Evolutionary conservation across 78 protist genomes (phyloP).

Genomic region (Capsaspora owczarzaki): DNA sequence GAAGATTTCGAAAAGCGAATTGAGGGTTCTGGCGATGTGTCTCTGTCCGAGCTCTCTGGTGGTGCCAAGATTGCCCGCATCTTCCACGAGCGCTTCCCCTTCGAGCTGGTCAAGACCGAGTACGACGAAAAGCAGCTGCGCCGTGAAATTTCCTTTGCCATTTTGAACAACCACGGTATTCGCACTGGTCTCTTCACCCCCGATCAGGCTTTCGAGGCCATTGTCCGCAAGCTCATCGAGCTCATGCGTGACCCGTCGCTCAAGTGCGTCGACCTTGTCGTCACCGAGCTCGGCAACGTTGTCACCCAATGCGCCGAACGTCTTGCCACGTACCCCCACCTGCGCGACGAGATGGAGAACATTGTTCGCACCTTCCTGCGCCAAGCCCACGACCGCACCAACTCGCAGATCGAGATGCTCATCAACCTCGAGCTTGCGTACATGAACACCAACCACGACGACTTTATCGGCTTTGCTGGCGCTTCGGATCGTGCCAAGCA

Average conservation of each 20-base stretch:
- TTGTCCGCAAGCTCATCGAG: conserved; percentile 67
- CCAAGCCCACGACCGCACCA: conserved; percentile 3
- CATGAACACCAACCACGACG: conserved; percentile 76
- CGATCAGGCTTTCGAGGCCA: conserved; percentile 79
- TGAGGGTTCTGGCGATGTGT: conserved; percentile 8
- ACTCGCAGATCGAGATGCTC: neutral
- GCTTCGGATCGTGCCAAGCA: neutral
- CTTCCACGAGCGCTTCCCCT: conserved; percentile 65
- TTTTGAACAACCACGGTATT: conserved; percentile 38
- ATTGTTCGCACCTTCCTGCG: neutral
- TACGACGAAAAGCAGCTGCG: conserved; percentile 21
- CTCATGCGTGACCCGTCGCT: conserved; percentile 65
- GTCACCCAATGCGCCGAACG: neutral
- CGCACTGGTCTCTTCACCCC: conserved; percentile 73
- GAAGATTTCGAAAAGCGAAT: conserved; percentile 25
- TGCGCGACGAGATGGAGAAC: conserved; percentile 5
- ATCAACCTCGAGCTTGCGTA: conserved; percentile 51
- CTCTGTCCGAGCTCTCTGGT: conserved; percentile 57
- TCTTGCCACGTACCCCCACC: neutral
- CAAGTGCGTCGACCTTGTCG: conserved; percentile 65
- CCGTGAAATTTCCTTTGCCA: conserved; percentile 58
- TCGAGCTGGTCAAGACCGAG: conserved; percentile 39
- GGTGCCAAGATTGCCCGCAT: conserved; percentile 92
- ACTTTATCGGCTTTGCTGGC: conserved; percentile 39
- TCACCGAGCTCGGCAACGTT: conserved; percentile 67